phyloP scores from a whole-genome alignment of 2,329 filamentous ascomycete species.

The Ilyonectria destructans region DNA sequence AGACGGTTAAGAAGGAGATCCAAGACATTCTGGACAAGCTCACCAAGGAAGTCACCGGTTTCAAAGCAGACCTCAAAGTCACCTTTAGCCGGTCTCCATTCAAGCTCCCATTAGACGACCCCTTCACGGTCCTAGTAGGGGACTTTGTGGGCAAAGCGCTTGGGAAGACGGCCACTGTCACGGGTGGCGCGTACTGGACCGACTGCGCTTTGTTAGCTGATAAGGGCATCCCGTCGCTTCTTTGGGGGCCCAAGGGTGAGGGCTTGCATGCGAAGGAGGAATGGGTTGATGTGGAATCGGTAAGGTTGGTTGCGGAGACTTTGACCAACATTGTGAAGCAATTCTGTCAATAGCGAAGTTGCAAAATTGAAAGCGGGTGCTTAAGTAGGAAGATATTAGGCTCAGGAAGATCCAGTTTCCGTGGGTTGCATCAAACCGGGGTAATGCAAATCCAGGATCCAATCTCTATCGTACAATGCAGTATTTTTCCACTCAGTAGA shows the following conservation, averaged over 20 bases:
- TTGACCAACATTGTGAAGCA: conserved; percentile 48
- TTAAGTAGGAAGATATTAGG: not conserved
- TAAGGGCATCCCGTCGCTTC: conserved; percentile 62
- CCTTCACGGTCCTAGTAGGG: conserved; percentile 56
- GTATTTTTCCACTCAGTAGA: too few relatives aligned
- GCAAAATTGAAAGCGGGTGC: not conserved
- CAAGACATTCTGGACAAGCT: conserved; percentile 55
- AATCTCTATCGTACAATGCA: too few relatives aligned
- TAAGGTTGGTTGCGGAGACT: conserved; percentile 53
- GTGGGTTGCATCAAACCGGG: too few relatives aligned
- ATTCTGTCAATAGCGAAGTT: conserved; percentile 49
- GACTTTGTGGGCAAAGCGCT: conserved; percentile 49
- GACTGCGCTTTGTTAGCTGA: conserved; percentile 65
- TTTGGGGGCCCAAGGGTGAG: conserved; percentile 65
- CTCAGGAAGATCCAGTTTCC: too few relatives aligned
- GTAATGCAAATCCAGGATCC: too few relatives aligned
- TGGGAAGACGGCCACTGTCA: conserved; percentile 46
- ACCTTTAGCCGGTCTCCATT: conserved; percentile 62
- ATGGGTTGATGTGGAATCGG: conserved; percentile 63
- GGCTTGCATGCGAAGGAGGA: conserved; percentile 68
- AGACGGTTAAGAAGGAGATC: conserved; percentile 58
- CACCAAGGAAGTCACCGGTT: conserved; percentile 52
- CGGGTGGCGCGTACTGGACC: conserved; percentile 62
- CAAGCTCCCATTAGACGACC: conserved; percentile 58
- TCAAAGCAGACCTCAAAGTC: conserved; percentile 59